Conservation (phyloP, 768 basidiomycete genomes). For the Xerocomellus amylosporus region DNA sequence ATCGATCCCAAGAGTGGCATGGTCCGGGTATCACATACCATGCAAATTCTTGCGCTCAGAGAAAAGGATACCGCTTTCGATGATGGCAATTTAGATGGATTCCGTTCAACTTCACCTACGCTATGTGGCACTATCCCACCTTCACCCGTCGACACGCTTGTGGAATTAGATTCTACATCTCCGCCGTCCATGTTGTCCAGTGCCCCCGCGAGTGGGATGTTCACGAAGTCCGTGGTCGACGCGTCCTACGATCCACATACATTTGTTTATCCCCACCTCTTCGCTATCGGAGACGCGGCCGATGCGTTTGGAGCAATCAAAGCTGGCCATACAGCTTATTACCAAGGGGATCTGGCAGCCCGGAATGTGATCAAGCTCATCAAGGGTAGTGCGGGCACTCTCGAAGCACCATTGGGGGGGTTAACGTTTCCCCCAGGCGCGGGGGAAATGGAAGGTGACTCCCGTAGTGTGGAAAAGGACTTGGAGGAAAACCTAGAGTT, state of each 20-base stretch:
- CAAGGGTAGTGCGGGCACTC: background rate
- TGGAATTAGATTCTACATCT: background rate
- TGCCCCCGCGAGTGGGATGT: background rate
- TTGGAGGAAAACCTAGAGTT: constrained; percentile 21
- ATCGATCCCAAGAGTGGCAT: constrained; percentile 40
- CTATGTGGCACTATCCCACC: constrained; percentile 3
- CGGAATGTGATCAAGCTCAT: constrained; percentile 52
- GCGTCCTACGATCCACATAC: constrained; percentile 21
- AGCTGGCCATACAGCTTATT: constrained; percentile 57
- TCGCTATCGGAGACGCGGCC: constrained; percentile 61
- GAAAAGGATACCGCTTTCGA: background rate
- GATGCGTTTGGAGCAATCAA: constrained; percentile 63
- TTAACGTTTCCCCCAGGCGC: background rate
- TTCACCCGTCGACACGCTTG: constrained; percentile 13
- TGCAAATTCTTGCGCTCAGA: constrained; percentile 43
- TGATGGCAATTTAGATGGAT: background rate
- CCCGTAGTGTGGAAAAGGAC: background rate
- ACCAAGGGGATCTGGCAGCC: constrained; percentile 52
- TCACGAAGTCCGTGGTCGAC: background rate
- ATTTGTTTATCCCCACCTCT: constrained; percentile 48
- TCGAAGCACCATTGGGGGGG: background rate
- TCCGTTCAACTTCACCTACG: constrained; percentile 1
- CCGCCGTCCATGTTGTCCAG: background rate
- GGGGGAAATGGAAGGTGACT: background rate
- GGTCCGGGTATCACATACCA: constrained; percentile 46